These are phyloP conservation scores for Flaveria ramosissima DNA, from an alignment of 129 eudicot species.

Conservation along the genomic window DNA sequence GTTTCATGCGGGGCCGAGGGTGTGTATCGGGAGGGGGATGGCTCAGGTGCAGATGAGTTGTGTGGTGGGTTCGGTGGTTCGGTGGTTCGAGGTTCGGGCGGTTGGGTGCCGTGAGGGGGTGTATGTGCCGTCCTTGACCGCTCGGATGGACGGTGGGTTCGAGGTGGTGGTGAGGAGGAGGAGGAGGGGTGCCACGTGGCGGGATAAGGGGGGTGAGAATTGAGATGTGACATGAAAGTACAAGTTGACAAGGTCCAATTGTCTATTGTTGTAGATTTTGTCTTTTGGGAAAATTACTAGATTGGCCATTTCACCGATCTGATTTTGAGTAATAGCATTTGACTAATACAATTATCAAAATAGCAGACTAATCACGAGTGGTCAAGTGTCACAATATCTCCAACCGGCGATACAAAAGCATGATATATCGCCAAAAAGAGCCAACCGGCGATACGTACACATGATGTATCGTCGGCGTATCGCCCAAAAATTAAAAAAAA, in stretches of 20 bases:
- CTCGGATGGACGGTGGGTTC: constrained; percentile 81
- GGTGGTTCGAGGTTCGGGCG: constrained; percentile 53
- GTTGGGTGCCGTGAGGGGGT: constrained; percentile 34
- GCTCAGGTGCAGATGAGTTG: constrained; percentile 82
- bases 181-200: constrained; percentile 9
- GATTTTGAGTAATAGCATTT: too few species aligned
- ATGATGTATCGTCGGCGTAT: too few species aligned
- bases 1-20: constrained; percentile 91
- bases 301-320: too few species aligned
- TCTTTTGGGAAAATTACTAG: too few species aligned
- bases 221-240: not conserved
- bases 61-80: constrained; percentile 57
- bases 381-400: too few species aligned
- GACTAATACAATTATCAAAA: too few species aligned
- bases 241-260: not conserved
- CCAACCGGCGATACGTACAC: too few species aligned
- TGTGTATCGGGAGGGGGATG: constrained; percentile 81
- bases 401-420: too few species aligned
- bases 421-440: too few species aligned
- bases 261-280: too few species aligned
- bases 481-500: too few species aligned
- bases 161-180: constrained; percentile 48
- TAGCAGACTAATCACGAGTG: too few species aligned
- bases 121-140: constrained; percentile 72
- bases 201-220: not conserved